phyloP scores from a whole-genome alignment of 2,329 filamentous ascomycete genomes.

The Epichloe amarillans region DNA sequence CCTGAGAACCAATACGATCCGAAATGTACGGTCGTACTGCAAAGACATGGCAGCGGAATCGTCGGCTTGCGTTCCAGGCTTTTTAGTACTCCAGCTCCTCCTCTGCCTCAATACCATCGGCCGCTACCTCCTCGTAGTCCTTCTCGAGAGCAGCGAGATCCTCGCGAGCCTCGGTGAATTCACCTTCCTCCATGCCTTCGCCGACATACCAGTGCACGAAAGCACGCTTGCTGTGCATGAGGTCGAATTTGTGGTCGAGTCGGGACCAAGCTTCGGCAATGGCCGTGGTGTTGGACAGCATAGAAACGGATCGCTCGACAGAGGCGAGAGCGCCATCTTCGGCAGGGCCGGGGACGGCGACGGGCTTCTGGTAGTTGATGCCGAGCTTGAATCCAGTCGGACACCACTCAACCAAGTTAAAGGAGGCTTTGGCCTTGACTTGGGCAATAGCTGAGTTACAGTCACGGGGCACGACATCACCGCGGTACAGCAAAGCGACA shows the following conservation, averaged over 20 bases:
- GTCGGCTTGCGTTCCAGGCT: neutral
- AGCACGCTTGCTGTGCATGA: slow-evolving; percentile 67
- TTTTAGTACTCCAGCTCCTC: slow-evolving; percentile 66
- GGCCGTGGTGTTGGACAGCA: slow-evolving; percentile 64
- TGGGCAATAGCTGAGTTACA: slow-evolving; percentile 52
- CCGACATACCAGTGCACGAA: slow-evolving; percentile 74
- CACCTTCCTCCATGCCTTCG: slow-evolving; percentile 85
- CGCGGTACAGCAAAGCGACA: slow-evolving; percentile 57
- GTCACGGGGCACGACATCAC: slow-evolving; percentile 57
- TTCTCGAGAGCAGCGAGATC: slow-evolving; percentile 75
- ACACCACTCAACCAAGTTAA: slow-evolving; percentile 66
- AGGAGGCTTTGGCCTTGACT: slow-evolving; percentile 57
- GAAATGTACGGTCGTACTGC: neutral
- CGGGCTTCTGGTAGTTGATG: slow-evolving; percentile 60
- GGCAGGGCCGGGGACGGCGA: slow-evolving; percentile 40
- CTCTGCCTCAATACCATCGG: slow-evolving; percentile 52
- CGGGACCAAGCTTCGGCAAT: slow-evolving; percentile 63
- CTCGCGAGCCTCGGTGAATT: slow-evolving; percentile 79
- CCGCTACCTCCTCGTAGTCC: slow-evolving; percentile 76
- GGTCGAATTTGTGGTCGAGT: slow-evolving; percentile 62
- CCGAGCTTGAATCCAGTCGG: slow-evolving; percentile 65
- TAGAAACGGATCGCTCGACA: slow-evolving; percentile 51
- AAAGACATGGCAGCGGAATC: neutral
- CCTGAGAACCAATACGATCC: too few species aligned
- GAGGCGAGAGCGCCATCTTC: slow-evolving; percentile 45